Evolutionary conservation across 768 basidiomycete species (phyloP).

Genomic region (Leucogyrophana mollusca): DNA sequence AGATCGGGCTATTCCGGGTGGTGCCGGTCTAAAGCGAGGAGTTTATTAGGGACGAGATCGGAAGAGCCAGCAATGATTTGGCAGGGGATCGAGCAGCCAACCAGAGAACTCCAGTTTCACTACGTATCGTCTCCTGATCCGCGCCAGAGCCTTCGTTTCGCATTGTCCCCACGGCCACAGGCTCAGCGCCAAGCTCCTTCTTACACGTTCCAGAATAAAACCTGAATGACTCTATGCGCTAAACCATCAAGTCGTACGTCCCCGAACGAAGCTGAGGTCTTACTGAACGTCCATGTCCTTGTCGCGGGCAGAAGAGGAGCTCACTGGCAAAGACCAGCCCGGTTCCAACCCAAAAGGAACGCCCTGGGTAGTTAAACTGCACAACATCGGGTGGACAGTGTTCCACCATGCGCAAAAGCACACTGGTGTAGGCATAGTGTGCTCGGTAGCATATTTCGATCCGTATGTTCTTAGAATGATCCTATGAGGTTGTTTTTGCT

Average conservation of each 20-base stretch:
- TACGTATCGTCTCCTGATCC: no score
- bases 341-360: not conserved
- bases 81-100: no score
- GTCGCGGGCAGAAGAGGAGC: not conserved
- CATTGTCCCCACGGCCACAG: no score
- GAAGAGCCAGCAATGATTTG: no score
- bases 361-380: conserved; percentile 19
- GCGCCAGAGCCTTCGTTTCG: no score
- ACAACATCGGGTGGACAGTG: conserved; percentile 26
- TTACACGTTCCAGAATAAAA: not conserved
- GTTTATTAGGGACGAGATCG: no score
- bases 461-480: conserved; percentile 65
- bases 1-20: no score
- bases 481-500: no score
- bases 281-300: not conserved
- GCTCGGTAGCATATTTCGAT: conserved; percentile 87
- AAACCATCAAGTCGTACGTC: not conserved
- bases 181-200: not conserved
- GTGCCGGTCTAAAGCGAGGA: no score
- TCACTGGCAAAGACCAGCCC: not conserved
- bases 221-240: not conserved
- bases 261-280: not conserved
- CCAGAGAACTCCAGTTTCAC: no score
- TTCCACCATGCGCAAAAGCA: conserved; percentile 60
- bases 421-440: conserved; percentile 82